A percentile compares a stretch with the other conserved stretches of the same genome.
These are phyloP conservation scores for Rheum nobile DNA, from an alignment of 148 eudicot genomes.

Conservation along the genomic window DNA sequence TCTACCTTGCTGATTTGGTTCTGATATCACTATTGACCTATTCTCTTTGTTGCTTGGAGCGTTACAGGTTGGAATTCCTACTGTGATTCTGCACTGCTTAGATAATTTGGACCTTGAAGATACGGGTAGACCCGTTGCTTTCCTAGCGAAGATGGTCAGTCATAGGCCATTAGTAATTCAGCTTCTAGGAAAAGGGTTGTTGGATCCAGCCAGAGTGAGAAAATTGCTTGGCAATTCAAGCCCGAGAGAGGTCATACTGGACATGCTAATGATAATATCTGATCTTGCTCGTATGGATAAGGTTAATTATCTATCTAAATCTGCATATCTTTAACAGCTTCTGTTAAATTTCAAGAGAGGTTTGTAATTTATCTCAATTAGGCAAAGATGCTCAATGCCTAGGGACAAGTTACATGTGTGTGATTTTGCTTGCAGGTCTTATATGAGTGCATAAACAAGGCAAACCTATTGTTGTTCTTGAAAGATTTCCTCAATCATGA, in stretches of 20 bases:
- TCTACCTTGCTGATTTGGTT: neutral
- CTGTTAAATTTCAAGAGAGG: neutral
- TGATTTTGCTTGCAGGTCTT: conserved; percentile 46
- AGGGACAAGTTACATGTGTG: neutral
- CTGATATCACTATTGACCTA: neutral
- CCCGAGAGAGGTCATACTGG: conserved; percentile 74
- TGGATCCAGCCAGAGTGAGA: conserved; percentile 63
- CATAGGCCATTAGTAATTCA: conserved; percentile 62
- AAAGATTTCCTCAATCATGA: conserved; percentile 65
- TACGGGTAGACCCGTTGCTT: conserved; percentile 66
- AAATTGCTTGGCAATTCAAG: conserved; percentile 52
- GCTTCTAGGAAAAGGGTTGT: conserved; percentile 69
- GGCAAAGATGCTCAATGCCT: neutral
- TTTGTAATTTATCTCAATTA: neutral
- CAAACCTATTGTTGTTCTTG: conserved; percentile 54
- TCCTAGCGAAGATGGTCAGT: conserved; percentile 72
- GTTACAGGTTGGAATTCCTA: conserved; percentile 66
- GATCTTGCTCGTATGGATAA: conserved; percentile 98
- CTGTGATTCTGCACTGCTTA: conserved; percentile 55
- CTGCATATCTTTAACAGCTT: neutral
- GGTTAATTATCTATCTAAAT: conserved; percentile 28
- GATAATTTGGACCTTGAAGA: conserved; percentile 74
- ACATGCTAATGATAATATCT: conserved; percentile 79
- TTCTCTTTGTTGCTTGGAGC: conserved; percentile 4
- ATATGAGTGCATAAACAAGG: conserved; percentile 62